Evolutionary conservation across 805 yeast genomes (phyloP).

Genomic region (Wickerhamiella brachini): DNA sequence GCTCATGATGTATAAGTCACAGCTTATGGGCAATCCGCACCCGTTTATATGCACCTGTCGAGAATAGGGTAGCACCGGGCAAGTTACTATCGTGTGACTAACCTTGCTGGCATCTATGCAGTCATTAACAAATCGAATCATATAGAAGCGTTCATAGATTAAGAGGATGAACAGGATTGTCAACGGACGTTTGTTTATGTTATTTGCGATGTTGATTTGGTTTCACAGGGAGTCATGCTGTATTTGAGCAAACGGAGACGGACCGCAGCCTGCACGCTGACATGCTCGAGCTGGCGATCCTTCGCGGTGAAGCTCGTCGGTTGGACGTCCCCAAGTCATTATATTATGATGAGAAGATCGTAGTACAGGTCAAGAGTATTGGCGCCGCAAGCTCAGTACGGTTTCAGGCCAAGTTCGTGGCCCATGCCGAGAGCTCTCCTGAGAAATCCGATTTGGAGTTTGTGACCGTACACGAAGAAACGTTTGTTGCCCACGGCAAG

Average conservation of each 20-base stretch:
- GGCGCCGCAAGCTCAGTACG: background rate
- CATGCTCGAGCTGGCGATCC: constrained; percentile 1
- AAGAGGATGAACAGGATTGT: too few species aligned
- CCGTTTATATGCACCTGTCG: background rate
- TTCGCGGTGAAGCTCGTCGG: background rate
- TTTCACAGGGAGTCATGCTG: too few species aligned
- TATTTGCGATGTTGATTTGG: too few species aligned
- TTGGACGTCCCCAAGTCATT: background rate
- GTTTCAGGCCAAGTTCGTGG: background rate
- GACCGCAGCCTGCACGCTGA: background rate
- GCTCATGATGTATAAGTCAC: constrained; percentile 12
- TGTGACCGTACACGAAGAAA: background rate
- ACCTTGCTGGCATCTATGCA: background rate
- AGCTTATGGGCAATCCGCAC: background rate
- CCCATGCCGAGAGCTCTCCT: background rate
- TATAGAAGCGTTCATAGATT: too few species aligned
- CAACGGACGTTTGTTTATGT: too few species aligned
- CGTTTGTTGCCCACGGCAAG: background rate
- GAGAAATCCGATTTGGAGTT: background rate
- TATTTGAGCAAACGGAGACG: too few species aligned
- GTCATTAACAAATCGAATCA: background rate
- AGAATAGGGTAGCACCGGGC: background rate
- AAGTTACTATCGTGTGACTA: background rate
- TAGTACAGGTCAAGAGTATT: background rate
- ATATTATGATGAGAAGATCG: background rate